These are phyloP conservation scores for Colletotrichum shisoi DNA, from an alignment of 2,329 filamentous ascomycete species.

Conservation along the genomic window DNA sequence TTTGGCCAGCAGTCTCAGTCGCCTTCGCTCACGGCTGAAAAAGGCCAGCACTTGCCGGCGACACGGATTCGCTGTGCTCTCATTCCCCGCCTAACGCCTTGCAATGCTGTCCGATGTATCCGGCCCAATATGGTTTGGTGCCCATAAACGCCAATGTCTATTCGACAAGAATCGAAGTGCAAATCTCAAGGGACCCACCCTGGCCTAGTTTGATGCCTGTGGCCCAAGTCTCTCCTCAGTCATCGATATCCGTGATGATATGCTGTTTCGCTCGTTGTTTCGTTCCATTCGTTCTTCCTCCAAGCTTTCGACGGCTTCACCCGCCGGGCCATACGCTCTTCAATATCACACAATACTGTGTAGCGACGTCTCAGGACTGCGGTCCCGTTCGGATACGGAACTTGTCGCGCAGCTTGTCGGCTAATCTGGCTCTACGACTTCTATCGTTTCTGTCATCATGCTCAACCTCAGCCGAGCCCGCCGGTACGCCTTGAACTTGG, in stretches of 20 bases:
- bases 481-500: conserved; percentile 39
- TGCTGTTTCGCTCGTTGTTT: conserved; percentile 11
- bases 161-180: conserved; percentile 12
- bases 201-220: conserved; percentile 1
- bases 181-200: conserved; percentile 6
- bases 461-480: conserved; percentile 42
- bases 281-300: conserved; percentile 12
- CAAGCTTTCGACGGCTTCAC: not conserved
- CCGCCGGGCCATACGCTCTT: not conserved
- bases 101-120: conserved; percentile 35
- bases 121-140: conserved; percentile 14
- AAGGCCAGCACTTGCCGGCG: conserved; percentile 15
- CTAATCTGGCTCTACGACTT: conserved; percentile 54
- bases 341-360: not conserved
- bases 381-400: conserved; percentile 62
- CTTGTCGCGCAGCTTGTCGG: conserved; percentile 61
- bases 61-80: conserved; percentile 6
- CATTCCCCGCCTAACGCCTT: conserved; percentile 36
- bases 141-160: conserved; percentile 27
- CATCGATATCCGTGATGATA: conserved; percentile 5
- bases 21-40: conserved; percentile 4
- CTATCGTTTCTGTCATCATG: conserved; percentile 48
- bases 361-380: conserved; percentile 43
- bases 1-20: not conserved
- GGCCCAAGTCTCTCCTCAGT: not conserved